Evolutionary conservation across 2,329 filamentous ascomycete species (phyloP), one percentile per base, ranked within the genome.

Genomic region (Venturia asperata): DNA sequence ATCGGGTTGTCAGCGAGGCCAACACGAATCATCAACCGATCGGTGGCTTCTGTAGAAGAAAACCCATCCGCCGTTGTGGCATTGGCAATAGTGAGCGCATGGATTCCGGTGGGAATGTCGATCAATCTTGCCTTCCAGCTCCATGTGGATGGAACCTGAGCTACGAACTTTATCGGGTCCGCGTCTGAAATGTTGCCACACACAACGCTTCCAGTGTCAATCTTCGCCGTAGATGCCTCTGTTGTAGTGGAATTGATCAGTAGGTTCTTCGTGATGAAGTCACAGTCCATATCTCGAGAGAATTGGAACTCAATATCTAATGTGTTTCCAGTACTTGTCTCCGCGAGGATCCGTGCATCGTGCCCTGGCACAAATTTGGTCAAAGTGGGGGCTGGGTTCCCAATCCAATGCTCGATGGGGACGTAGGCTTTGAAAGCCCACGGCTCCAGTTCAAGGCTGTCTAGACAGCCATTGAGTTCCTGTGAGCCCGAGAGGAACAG

Each of bases 341-440:
- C 67, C 0, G 85, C 86, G n/a, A 80, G 67, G 3, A 87, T 70
- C 1, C 84, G 81, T 1, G 74, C 73, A 69, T 89, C 86, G 68
- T 89, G 86, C 2, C 85, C 85, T 3, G 86, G 86, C 1, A 75
- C 71, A 68, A 87, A 85, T 43, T 78, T 79, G 11, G 85, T 88
- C 68, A 88, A 80, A 73, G 83, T 81, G 0, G 85, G 85, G 1
- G 77, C 75, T 4, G 84, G 83, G 52, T 19, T 58, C 15, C 73
- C 71, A 15, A 79, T 72, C 73, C 81, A 87, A 37, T 74, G 75
- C 0, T 76, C 75, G 39, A 78, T 77, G 0, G 82, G 83, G 1
- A 88, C 84, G 69, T 85, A 86, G 17, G 84, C 83, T 63, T 82
- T 82, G 74, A 82, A 88, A 45, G 82, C 84, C 70, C 81, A 88